Evolutionary conservation across 2,329 filamentous ascomycete species (phyloP).

Genomic region (Hirsutella thompsonii): DNA sequence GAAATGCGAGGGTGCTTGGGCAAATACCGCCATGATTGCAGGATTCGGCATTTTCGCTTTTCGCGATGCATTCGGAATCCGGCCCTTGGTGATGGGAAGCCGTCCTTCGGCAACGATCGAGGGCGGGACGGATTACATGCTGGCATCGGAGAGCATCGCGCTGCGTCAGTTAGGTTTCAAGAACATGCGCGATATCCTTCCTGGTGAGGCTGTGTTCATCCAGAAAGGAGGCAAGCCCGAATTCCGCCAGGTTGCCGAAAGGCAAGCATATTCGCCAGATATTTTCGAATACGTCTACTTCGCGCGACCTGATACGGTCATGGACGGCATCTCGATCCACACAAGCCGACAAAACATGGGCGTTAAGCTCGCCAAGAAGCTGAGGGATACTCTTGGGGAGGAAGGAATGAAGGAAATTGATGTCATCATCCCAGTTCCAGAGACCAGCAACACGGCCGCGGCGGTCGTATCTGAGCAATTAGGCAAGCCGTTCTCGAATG

Average conservation of each 20-base stretch:
- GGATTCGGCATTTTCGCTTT: conserved; percentile 72
- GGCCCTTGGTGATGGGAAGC: conserved; percentile 68
- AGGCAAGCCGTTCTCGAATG: conserved; percentile 65
- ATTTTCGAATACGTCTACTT: conserved; percentile 79
- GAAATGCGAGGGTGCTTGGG: conserved; percentile 62
- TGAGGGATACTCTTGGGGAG: conserved; percentile 53
- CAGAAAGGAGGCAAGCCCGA: conserved; percentile 62
- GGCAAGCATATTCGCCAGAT: conserved; percentile 65
- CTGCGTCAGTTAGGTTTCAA: conserved; percentile 69
- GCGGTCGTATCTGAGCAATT: conserved; percentile 63
- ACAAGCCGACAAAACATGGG: conserved; percentile 81
- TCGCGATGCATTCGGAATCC: conserved; percentile 49
- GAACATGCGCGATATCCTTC: conserved; percentile 63
- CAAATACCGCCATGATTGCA: conserved; percentile 71
- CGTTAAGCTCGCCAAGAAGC: conserved; percentile 60
- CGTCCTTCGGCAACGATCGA: conserved; percentile 51
- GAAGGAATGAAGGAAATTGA: conserved; percentile 67
- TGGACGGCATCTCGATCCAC: conserved; percentile 82
- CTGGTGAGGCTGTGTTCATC: conserved; percentile 77
- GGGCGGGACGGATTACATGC: conserved; percentile 68
- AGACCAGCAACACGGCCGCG: conserved; percentile 70
- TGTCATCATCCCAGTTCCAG: conserved; percentile 63
- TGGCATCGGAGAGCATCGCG: conserved; percentile 81
- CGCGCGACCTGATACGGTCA: conserved; percentile 65
- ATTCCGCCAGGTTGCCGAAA: conserved; percentile 61